These are phyloP conservation scores for Elsinoe perseae DNA, from an alignment of 2,329 filamentous ascomycete species.

Conservation along the genomic window DNA sequence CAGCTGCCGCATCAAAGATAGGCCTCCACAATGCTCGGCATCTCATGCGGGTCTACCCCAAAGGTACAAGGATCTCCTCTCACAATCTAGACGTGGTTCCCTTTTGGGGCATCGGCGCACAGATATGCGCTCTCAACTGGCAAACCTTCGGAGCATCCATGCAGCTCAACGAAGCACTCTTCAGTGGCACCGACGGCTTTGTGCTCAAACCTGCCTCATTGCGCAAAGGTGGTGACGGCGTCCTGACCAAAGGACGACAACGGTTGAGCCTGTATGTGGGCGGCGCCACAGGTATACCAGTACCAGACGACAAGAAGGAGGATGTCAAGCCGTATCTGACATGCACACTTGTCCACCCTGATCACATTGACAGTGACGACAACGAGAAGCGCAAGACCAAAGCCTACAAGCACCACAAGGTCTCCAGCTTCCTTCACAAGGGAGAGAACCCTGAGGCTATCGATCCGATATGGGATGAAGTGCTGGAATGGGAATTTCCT, in stretches of 20 bases:
- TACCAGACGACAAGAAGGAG: constrained; percentile 45
- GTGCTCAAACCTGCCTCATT: constrained; percentile 57
- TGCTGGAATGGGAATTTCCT: constrained; percentile 59
- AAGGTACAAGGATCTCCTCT: constrained; percentile 60
- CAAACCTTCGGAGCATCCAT: constrained; percentile 59
- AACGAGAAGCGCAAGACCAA: constrained; percentile 55
- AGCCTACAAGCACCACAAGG: constrained; percentile 52
- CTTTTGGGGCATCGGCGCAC: constrained; percentile 60
- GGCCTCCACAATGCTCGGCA: constrained; percentile 55
- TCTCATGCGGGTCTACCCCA: constrained; percentile 64
- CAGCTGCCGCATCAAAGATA: constrained; percentile 42
- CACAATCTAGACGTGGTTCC: constrained; percentile 55
- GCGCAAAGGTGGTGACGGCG: constrained; percentile 48
- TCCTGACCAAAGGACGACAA: constrained; percentile 40
- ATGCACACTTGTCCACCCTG: constrained; percentile 55
- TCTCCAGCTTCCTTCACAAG: constrained; percentile 51
- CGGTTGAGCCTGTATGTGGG: constrained; percentile 52
- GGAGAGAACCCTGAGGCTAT: constrained; percentile 50
- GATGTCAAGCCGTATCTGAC: constrained; percentile 58
- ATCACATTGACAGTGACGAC: constrained; percentile 40
- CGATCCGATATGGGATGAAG: constrained; percentile 60
- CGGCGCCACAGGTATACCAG: constrained; percentile 55
- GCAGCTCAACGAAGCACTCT: constrained; percentile 62
- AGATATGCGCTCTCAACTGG: constrained; percentile 64
- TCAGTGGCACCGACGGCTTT: constrained; percentile 57